Conservation (phyloP, 2,329 filamentous ascomycete genomes). For the Nannizziopsis arthrosporioides region DNA sequence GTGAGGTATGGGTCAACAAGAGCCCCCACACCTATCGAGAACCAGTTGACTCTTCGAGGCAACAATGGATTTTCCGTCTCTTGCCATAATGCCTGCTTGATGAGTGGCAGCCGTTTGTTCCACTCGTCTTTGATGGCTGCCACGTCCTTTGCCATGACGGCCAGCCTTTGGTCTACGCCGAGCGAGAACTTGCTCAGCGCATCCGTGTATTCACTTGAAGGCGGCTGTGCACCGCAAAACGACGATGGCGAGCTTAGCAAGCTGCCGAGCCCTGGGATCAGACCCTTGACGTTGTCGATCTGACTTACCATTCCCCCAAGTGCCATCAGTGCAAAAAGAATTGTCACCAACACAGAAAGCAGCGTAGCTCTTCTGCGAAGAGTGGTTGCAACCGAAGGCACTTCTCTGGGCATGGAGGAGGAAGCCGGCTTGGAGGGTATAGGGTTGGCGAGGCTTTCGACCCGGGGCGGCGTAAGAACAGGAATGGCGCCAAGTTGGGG, state of each 20-base stretch:
- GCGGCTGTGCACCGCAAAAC: neutral
- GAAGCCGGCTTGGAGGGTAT: neutral
- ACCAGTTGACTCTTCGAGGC: slow-evolving; percentile 55
- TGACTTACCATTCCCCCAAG: slow-evolving; percentile 14
- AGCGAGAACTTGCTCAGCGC: slow-evolving; percentile 13
- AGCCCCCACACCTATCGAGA: slow-evolving; percentile 55
- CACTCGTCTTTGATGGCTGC: slow-evolving; percentile 13
- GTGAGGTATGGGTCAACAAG: slow-evolving; percentile 48
- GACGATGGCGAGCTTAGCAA: slow-evolving; percentile 2
- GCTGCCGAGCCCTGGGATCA: slow-evolving; percentile 13
- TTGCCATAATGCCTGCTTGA: slow-evolving; percentile 12
- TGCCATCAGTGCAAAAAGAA: slow-evolving; percentile 14
- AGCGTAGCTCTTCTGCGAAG: neutral
- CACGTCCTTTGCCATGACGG: slow-evolving; percentile 14
- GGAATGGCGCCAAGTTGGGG: neutral
- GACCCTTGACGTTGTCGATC: slow-evolving; percentile 12
- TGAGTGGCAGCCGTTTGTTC: slow-evolving; percentile 11
- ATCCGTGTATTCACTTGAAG: slow-evolving; percentile 10
- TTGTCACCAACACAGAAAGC: neutral
- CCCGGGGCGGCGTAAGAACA: neutral
- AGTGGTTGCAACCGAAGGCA: neutral
- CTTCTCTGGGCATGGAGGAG: neutral
- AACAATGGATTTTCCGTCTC: slow-evolving; percentile 12
- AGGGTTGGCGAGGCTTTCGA: neutral
- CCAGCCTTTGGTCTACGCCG: slow-evolving; percentile 14